Conservation (phyloP, 352 stramenopile species). For the Blastocystis hominis region DNA sequence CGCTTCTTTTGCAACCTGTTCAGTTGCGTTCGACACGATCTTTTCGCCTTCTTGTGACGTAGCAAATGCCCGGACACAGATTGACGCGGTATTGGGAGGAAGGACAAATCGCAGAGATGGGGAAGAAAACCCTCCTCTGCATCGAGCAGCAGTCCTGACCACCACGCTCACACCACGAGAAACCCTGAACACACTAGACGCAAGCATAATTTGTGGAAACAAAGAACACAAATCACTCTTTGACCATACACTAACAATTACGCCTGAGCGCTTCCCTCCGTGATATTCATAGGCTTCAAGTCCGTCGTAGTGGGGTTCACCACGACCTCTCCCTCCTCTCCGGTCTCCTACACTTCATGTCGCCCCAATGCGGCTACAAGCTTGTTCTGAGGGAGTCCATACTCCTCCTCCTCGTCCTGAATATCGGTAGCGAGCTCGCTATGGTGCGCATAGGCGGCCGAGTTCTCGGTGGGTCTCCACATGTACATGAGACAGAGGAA, state of each 20-base stretch:
- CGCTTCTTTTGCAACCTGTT: background rate
- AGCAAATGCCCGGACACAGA: background rate
- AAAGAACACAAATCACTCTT: background rate
- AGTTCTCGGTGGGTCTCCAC: slow-evolving; percentile 51
- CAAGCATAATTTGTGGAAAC: background rate
- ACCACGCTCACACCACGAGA: background rate
- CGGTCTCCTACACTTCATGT: background rate
- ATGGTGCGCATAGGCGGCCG: slow-evolving; percentile 44
- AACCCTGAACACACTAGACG: background rate
- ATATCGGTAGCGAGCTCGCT: slow-evolving; percentile 50
- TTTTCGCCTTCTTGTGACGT: background rate
- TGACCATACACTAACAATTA: background rate
- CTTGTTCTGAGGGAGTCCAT: slow-evolving; percentile 40
- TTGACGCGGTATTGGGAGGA: background rate
- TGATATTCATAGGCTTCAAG: slow-evolving; percentile 47
- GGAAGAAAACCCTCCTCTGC: background rate
- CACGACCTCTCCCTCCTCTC: slow-evolving; percentile 26
- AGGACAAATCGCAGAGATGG: background rate
- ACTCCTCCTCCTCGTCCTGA: slow-evolving; percentile 40
- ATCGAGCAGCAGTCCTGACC: background rate
- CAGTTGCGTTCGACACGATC: background rate
- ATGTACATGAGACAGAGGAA: slow-evolving; percentile 52
- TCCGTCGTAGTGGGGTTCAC: background rate
- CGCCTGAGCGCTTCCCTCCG: background rate
- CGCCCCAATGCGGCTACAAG: background rate